Base-by-base conservation (phyloP, 2,329 filamentous ascomycete species). In the Eurotiales sp. region DNA sequence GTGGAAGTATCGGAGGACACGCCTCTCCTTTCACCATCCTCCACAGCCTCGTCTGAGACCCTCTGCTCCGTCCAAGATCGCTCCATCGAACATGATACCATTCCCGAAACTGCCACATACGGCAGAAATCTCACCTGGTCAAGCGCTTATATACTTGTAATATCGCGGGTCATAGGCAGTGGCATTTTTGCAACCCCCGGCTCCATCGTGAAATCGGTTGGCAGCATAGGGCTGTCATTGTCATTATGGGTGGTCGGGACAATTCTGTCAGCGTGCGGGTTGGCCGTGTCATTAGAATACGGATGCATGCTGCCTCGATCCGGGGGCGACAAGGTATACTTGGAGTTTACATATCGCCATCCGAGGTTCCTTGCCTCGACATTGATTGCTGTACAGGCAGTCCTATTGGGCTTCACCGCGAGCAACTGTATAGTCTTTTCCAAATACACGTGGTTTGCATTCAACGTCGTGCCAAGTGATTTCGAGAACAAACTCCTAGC, bases 151-250 rank as follows among this genome's bases (percentile, higher is more conserved):
- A 83, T 87, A 50, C 73, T 87, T 17, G 81, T 85, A 7, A 83
- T 87, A 22, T 86, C 82, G 5, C 77, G 84, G 11, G 83, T 88
- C 5, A 83, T 88, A 25, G 85, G 85, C 11, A 84, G 78, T 59
- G 85, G 85, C 22, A 87, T 89, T 56, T 89, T 88, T 60, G 84
- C 85, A 0, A 87, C 84, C 0, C 86, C 84, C 0, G 85, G 82
- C 0, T 77, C 83, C 4, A 86, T 90, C 45, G 74, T 87, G 3
- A 77, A 81, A 32, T 78, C 81, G 0, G 81, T 83, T 2, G 86
- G 86, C 1, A 88, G 84, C 50, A 75, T 85, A 0, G 85, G 84
- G 0, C 67, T 88, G 2, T 77, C 83, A 0, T 65, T 88, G 1
- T 56, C 77, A 1, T 65, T 88, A 3, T 88, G 86, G 86, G 50